These are phyloP conservation scores for Xylaria grammica DNA, from an alignment of 495 filamentous ascomycete species.

Conservation along the genomic window DNA sequence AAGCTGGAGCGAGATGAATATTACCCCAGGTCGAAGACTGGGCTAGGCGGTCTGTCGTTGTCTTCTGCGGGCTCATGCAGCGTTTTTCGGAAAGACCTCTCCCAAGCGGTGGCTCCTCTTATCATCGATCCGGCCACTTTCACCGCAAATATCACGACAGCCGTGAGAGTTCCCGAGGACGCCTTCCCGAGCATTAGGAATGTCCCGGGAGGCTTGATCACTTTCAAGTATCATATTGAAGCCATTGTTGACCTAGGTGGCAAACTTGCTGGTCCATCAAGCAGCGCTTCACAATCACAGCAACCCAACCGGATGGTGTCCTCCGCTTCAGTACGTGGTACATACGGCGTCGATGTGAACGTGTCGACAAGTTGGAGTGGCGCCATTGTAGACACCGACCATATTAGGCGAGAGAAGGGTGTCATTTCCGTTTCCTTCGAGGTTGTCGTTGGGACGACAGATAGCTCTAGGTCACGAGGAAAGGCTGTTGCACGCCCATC, in stretches of 20 bases:
- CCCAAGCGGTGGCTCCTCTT: constrained; percentile 83
- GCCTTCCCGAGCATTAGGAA: constrained; percentile 89
- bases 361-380: constrained; percentile 63
- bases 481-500: constrained; percentile 48
- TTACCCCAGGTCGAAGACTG: constrained; percentile 73
- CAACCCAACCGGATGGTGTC: constrained; percentile 61
- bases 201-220: constrained; percentile 89
- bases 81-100: constrained; percentile 90
- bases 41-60: constrained; percentile 80
- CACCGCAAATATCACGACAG: constrained; percentile 75
- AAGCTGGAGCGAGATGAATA: constrained; percentile 76
- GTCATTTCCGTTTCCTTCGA: constrained; percentile 84
- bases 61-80: constrained; percentile 81
- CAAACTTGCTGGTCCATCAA: constrained; percentile 66
- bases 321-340: constrained; percentile 33
- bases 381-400: constrained; percentile 87
- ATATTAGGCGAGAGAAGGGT: constrained; percentile 83
- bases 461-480: constrained; percentile 68
- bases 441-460: constrained; percentile 84
- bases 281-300: constrained; percentile 31
- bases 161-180: constrained; percentile 85
- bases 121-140: constrained; percentile 83
- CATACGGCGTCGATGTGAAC: constrained; percentile 46
- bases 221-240: constrained; percentile 91
- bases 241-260: constrained; percentile 91